A percentile compares a stretch with the other conserved stretches of the same genome.
phyloP scores from a whole-genome alignment of 1,284 basidiomycete species.

The Kwoniella shivajii region DNA sequence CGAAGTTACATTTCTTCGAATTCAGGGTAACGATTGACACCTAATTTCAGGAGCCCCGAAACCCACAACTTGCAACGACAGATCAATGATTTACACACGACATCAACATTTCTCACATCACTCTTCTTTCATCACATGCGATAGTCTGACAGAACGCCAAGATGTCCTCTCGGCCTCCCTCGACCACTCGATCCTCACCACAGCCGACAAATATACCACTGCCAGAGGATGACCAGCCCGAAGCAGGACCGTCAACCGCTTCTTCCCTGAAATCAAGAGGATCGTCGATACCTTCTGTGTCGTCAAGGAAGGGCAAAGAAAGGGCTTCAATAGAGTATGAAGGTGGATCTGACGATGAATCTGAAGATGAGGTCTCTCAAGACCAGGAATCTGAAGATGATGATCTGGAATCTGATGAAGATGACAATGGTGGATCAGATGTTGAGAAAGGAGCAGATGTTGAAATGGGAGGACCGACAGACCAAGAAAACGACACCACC shows the following conservation, averaged over 20 bases:
- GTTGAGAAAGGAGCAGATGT: constrained; percentile 50
- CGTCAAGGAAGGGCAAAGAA: constrained; percentile 20
- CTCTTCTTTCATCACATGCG: no score
- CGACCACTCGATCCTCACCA: neutral
- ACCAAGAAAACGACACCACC: no score
- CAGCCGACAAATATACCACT: neutral
- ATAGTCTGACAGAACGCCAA: neutral
- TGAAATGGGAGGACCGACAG: neutral
- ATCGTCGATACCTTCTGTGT: neutral
- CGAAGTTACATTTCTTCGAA: no score
- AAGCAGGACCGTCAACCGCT: constrained; percentile 19
- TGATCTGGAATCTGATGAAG: constrained; percentile 20
- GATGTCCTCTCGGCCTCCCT: neutral
- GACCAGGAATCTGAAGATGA: constrained; percentile 23
- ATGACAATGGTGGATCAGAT: constrained; percentile 40
- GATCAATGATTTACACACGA: no score
- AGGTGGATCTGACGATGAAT: constrained; percentile 52
- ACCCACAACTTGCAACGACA: no score
- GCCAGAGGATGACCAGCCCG: constrained; percentile 5
- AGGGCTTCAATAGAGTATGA: constrained; percentile 14
- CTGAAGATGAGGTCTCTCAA: constrained; percentile 34
- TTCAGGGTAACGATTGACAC: no score
- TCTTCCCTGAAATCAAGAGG: constrained; percentile 3
- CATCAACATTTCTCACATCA: no score
- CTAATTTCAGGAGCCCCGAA: no score